A percentile compares a stretch with the other conserved stretches of the same genome.
These are phyloP conservation scores for Arachis monticola DNA, from an alignment of 331 rosid genomes.

Conservation along the genomic window DNA sequence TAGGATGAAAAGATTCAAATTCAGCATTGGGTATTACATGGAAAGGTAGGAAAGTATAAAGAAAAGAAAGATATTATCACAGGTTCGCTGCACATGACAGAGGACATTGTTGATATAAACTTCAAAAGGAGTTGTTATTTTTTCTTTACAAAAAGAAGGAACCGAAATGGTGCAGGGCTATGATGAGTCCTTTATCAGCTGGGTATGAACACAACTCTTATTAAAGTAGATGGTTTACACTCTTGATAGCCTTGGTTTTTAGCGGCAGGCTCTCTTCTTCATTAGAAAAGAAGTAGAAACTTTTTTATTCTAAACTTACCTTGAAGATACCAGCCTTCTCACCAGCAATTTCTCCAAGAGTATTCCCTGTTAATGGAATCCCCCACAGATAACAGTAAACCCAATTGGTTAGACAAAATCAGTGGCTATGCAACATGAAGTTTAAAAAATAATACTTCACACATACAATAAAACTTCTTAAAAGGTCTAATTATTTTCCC, in stretches of 20 bases:
- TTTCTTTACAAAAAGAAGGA: neutral
- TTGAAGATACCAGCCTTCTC: slow-evolving; percentile 99
- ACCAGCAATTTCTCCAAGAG: slow-evolving; percentile 89
- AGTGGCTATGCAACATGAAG: slow-evolving; percentile 13
- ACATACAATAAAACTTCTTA: neutral
- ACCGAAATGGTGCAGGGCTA: slow-evolving; percentile 4
- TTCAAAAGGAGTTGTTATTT: neutral
- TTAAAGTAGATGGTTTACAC: slow-evolving; percentile 23
- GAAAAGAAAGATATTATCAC: slow-evolving; percentile 16
- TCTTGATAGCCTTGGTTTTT: slow-evolving; percentile 3
- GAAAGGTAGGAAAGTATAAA: slow-evolving; percentile 10
- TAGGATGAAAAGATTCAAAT: slow-evolving; percentile 21
- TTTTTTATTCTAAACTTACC: slow-evolving; percentile 54
- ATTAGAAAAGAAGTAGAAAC: slow-evolving; percentile 8
- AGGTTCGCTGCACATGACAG: slow-evolving; percentile 21
- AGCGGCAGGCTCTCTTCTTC: slow-evolving; percentile 5
- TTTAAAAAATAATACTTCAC: slow-evolving; percentile 18
- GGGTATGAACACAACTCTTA: slow-evolving; percentile 4
- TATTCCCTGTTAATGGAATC: slow-evolving; percentile 61
- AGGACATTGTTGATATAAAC: slow-evolving; percentile 25
- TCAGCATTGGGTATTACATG: slow-evolving; percentile 17
- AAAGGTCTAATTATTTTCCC: neutral
- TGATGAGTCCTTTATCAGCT: slow-evolving; percentile 23
- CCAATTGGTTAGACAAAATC: slow-evolving; percentile 28
- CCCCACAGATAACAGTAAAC: slow-evolving; percentile 42